phyloP scores from a whole-genome alignment of 2,329 filamentous ascomycete genomes.

The Fusarium circinatum region DNA sequence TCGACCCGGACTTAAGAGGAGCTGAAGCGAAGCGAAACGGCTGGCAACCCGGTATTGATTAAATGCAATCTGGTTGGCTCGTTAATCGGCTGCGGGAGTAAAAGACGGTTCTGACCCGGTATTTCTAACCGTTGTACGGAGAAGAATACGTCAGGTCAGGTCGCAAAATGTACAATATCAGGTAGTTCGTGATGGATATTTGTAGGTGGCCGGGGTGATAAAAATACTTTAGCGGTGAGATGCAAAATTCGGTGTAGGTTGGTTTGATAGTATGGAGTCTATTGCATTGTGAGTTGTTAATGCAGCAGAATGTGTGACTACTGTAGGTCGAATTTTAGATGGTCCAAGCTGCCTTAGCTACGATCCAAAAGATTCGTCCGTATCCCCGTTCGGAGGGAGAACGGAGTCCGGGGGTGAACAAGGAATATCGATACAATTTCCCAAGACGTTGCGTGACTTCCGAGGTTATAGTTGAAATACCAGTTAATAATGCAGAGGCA shows the following conservation, averaged over 20 bases:
- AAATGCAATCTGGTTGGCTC: constrained; percentile 26
- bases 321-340: constrained; percentile 25
- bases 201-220: constrained; percentile 15
- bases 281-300: constrained; percentile 30
- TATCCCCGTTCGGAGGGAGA: constrained; percentile 12
- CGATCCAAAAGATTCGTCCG: constrained; percentile 9
- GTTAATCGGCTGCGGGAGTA: constrained; percentile 25
- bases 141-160: background rate
- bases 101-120: constrained; percentile 25
- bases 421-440: constrained; percentile 11
- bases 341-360: constrained; percentile 15
- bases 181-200: constrained; percentile 21
- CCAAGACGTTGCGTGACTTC: constrained; percentile 27
- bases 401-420: constrained; percentile 2
- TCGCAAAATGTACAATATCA: constrained; percentile 11
- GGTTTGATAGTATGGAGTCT: constrained; percentile 22
- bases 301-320: constrained; percentile 26
- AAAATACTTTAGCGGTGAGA: constrained; percentile 23
- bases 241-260: constrained; percentile 5
- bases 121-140: constrained; percentile 23
- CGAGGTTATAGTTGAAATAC: constrained; percentile 9
- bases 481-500: constrained; percentile 3
- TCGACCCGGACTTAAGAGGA: constrained; percentile 6
- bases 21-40: constrained; percentile 21
- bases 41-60: constrained; percentile 16